phyloP scores from a whole-genome alignment of 2,329 filamentous ascomycete species.

The Phaeophleospora eucalypticola region DNA sequence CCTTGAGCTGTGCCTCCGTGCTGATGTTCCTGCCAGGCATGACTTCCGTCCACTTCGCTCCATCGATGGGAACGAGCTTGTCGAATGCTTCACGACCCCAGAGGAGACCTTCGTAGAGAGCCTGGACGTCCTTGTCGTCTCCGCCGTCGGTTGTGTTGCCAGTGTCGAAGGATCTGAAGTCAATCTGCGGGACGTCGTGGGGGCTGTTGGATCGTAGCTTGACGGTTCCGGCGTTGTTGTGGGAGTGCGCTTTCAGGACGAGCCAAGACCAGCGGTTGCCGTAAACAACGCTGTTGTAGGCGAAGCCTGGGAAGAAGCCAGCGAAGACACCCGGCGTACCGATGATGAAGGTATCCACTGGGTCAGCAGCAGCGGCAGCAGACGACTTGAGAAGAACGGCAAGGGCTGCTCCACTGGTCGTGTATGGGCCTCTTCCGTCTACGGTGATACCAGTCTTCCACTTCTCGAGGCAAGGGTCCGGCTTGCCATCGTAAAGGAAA shows the following conservation, averaged over 20 bases:
- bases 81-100: constrained; percentile 42
- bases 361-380: constrained; percentile 37
- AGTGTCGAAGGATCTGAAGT: constrained; percentile 56
- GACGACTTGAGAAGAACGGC: constrained; percentile 41
- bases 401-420: constrained; percentile 53
- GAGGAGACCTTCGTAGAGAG: constrained; percentile 54
- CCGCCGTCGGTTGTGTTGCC: constrained; percentile 38
- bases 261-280: constrained; percentile 47
- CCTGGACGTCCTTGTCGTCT: constrained; percentile 42
- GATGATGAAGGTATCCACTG: constrained; percentile 53
- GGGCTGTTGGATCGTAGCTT: constrained; percentile 59
- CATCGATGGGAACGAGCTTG: constrained; percentile 40
- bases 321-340: constrained; percentile 53
- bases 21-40: constrained; percentile 42
- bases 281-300: constrained; percentile 42
- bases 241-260: constrained; percentile 59
- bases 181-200: constrained; percentile 59
- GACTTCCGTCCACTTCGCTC: constrained; percentile 39
- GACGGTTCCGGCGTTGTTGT: constrained; percentile 60
- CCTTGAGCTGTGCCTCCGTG: constrained; percentile 43
- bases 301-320: constrained; percentile 55
- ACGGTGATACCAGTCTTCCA: constrained; percentile 39
- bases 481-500: constrained; percentile 26
- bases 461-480: constrained; percentile 42
- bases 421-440: constrained; percentile 41